A percentile compares a stretch with the other conserved stretches of the same genome.
Conservation (phyloP, 495 filamentous ascomycete species). For the Oleoguttula mirabilis region DNA sequence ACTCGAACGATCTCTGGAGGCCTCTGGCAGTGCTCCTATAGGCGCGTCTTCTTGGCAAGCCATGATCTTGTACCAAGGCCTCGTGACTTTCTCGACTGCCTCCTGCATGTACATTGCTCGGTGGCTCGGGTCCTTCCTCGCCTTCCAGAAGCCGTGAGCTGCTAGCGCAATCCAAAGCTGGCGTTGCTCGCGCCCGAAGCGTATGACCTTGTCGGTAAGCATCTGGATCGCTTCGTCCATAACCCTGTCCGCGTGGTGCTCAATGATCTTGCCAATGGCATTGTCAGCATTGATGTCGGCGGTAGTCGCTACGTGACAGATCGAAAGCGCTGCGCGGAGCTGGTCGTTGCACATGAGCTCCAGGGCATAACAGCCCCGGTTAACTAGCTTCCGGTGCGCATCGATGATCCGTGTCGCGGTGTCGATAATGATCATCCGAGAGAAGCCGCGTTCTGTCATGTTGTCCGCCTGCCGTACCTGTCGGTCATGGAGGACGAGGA, state of each 20-base stretch:
- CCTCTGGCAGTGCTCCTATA: not conserved
- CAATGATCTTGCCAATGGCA: constrained; percentile 9
- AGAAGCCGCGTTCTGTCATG: constrained; percentile 11
- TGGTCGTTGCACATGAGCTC: constrained; percentile 13
- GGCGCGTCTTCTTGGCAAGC: constrained; percentile 18
- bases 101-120: constrained; percentile 16
- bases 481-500: constrained; percentile 18
- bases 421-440: constrained; percentile 14
- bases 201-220: constrained; percentile 12
- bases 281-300: constrained; percentile 6
- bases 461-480: constrained; percentile 16
- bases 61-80: constrained; percentile 21
- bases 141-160: constrained; percentile 9
- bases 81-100: constrained; percentile 18
- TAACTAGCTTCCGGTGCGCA: constrained; percentile 3
- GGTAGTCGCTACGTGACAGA: constrained; percentile 14
- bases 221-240: constrained; percentile 11
- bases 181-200: constrained; percentile 12
- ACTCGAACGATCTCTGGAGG: not conserved
- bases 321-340: constrained; percentile 15
- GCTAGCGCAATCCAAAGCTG: constrained; percentile 17
- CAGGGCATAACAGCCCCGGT: constrained; percentile 8
- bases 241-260: constrained; percentile 8
- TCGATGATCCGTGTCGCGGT: constrained; percentile 13
- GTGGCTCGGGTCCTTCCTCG: constrained; percentile 7